Conservation (phyloP, 169 alveolate genomes). For the Plasmodium knowlesi region DNA sequence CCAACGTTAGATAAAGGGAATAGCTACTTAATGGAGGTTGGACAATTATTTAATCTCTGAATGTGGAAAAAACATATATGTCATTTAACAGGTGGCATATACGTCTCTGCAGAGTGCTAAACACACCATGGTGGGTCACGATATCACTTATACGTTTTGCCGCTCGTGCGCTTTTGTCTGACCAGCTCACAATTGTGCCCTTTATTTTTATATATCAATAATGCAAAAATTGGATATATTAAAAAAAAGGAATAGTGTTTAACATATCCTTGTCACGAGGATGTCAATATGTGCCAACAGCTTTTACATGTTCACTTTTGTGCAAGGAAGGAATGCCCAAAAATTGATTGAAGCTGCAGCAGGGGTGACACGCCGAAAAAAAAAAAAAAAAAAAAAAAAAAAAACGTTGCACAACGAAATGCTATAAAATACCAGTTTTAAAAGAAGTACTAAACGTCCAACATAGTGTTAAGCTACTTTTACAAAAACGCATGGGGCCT, state of each 20-base stretch:
- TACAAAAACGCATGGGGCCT: neutral
- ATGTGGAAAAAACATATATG: neutral
- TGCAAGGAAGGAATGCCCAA: neutral
- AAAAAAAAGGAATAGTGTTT: neutral
- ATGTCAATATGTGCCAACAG: neutral
- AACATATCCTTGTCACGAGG: neutral
- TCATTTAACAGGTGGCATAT: neutral
- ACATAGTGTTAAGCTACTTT: neutral
- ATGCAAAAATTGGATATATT: neutral
- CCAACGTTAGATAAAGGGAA: neutral
- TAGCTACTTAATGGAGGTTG: neutral
- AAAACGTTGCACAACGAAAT: neutral
- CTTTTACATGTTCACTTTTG: too few species aligned
- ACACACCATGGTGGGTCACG: neutral
- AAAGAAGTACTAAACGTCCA: neutral
- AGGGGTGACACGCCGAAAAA: neutral
- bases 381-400: slow-evolving; percentile 9
- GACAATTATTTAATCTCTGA: neutral
- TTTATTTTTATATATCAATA: neutral
- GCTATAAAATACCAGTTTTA: neutral
- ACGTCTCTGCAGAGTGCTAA: neutral
- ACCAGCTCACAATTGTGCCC: neutral
- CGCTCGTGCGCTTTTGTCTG: neutral
- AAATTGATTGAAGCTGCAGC: neutral
- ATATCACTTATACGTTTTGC: neutral